phyloP scores from a whole-genome alignment of 208 protist genomes.

The Leishmania lainsoni region DNA sequence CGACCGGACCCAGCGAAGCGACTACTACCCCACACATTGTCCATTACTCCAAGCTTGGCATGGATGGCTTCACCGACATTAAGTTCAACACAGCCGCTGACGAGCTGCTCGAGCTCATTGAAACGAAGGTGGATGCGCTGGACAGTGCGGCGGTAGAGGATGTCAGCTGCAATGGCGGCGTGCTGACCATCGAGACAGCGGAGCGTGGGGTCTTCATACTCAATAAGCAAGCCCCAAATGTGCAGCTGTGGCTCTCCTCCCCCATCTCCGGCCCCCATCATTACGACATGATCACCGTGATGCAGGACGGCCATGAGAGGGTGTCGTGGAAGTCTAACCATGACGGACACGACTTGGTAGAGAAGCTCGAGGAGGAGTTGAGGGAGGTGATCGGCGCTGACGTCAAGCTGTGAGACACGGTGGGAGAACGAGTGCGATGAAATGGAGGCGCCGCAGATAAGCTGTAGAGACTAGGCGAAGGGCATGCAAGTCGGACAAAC shows the following conservation, averaged over 20 bases:
- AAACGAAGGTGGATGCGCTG: constrained; percentile 58
- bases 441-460: not conserved
- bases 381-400: constrained; percentile 40
- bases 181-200: constrained; percentile 77
- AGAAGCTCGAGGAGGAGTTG: constrained; percentile 72
- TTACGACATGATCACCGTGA: constrained; percentile 75
- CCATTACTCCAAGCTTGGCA: constrained; percentile 68
- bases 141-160: constrained; percentile 66
- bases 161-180: constrained; percentile 58
- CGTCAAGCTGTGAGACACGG: constrained; percentile 27
- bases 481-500: not conserved
- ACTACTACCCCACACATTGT: constrained; percentile 9
- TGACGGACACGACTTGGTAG: constrained; percentile 70
- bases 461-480: not conserved
- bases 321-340: constrained; percentile 60
- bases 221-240: constrained; percentile 93
- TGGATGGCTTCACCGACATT: constrained; percentile 87
- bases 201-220: constrained; percentile 81
- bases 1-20: not conserved
- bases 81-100: constrained; percentile 79
- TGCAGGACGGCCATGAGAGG: constrained; percentile 15
- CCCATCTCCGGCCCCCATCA: constrained; percentile 89
- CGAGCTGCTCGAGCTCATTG: constrained; percentile 62
- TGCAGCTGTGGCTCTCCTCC: constrained; percentile 93
- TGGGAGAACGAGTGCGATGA: not conserved